Evolutionary conservation across 176 grass and related monocot species (phyloP), one percentile per base, ranked within the genome.

Genomic region (Poa pratensis): DNA sequence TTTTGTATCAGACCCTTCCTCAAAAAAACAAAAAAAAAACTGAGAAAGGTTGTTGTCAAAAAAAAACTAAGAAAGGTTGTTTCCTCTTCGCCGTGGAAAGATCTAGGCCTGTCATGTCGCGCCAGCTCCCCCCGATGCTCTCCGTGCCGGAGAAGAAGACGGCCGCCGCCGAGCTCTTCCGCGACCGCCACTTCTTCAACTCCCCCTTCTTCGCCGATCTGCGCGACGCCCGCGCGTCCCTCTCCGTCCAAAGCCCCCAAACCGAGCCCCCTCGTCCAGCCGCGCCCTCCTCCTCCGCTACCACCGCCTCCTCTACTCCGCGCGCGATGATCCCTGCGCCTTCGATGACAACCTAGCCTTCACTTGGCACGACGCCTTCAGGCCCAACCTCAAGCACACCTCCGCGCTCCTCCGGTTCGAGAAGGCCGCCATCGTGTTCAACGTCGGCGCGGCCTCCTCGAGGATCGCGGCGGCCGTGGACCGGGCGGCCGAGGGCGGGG

Each of bases 351-450:
- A 83, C n/a, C 67, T 95, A 52, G 19, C 73, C 64, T 94, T 97
- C 85, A 88, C 91, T 18, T 98, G 95, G 93, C 50, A 91, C 76
- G 95, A 98, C 17, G 93, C 93, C 80, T 98, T 98, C 83, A 83
- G 64, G 61, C 65, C 87, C 43, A 68, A 91, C 87, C 86, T 91
- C 20, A 98, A 80, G 88, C 80, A 60, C 37, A 73, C 85, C 8
- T 45, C 84, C 24, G 87, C 74, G 62, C 87, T 87, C 26, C 88
- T 98, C 52, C 67, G 76, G 11, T 91, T 95, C 63, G 92, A 95
- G 87, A 95, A 90, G 87, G 91, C 87, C 4, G 87, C 89, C 0
- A 55, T 93, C 61, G 84, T 95, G 61, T 97, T 97, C 85, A 88
- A 95, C 58, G 49, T 97, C 27, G 92, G 87, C 16, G 85, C 91